These are phyloP conservation scores for Nakaseomyces bracarensis DNA, from an alignment of 1,139 yeast species.

Conservation along the genomic window DNA sequence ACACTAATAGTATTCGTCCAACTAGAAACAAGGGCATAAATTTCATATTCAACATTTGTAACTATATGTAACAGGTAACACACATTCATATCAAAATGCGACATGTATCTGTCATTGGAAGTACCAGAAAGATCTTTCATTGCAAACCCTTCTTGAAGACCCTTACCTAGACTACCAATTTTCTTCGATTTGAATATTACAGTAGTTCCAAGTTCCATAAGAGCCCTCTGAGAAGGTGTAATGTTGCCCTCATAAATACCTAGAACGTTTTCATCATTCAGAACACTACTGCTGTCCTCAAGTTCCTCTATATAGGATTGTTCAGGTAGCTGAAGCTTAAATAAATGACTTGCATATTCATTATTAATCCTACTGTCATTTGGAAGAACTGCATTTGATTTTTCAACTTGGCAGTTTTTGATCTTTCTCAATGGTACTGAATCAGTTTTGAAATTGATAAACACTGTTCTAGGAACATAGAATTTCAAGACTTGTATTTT, in stretches of 20 bases:
- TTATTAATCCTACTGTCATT: constrained; percentile 42
- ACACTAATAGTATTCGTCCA: constrained; percentile 50
- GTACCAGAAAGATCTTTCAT: constrained; percentile 46
- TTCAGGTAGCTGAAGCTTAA: constrained; percentile 63
- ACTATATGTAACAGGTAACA: constrained; percentile 65
- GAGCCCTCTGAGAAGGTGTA: constrained; percentile 59
- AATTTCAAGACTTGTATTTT: constrained; percentile 68
- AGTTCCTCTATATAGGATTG: constrained; percentile 48
- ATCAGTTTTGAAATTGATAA: constrained; percentile 53
- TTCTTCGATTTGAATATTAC: constrained; percentile 56
- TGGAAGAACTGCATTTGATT: constrained; percentile 56
- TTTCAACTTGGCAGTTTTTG: constrained; percentile 50
- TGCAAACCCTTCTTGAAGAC: constrained; percentile 78
- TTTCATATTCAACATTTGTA: constrained; percentile 63
- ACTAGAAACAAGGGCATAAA: constrained; percentile 59
- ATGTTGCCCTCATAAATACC: constrained; percentile 77
- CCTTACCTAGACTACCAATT: constrained; percentile 80
- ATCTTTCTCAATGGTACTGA: constrained; percentile 40
- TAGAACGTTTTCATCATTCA: constrained; percentile 54
- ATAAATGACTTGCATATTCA: constrained; percentile 43
- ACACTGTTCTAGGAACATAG: constrained; percentile 66
- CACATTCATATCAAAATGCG: constrained; percentile 49
- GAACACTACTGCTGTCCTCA: constrained; percentile 50
- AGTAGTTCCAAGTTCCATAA: constrained; percentile 67
- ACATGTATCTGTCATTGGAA: constrained; percentile 45